A percentile compares a stretch with the other conserved stretches of the same genome.
Evolutionary conservation across 257 asterid species (phyloP).

Genomic region (Penstemon newberryi): DNA sequence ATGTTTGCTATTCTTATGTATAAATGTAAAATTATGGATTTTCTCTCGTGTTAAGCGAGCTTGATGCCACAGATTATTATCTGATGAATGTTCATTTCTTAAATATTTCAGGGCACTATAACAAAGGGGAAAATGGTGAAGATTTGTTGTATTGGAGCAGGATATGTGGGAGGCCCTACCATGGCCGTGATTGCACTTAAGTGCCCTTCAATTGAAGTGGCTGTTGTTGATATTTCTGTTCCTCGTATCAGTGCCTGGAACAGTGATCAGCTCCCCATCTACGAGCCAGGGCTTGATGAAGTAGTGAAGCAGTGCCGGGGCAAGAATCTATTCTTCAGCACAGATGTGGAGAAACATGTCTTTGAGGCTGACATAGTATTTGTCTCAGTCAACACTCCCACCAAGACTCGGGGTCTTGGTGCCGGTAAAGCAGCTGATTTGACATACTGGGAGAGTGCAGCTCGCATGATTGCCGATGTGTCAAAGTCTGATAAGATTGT

Average conservation of each 20-base stretch:
- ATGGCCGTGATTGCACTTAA: conserved; percentile 97
- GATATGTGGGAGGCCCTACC: conserved; percentile 96
- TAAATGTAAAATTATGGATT: background rate
- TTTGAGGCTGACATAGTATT: conserved; percentile 90
- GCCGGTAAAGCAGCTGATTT: conserved; percentile 98
- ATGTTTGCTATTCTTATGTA: conserved; percentile 3
- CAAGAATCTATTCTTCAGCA: conserved; percentile 92
- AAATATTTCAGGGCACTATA: conserved; percentile 33
- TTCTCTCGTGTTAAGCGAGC: conserved; percentile 3
- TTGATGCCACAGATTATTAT: background rate
- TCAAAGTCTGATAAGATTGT: conserved; percentile 91
- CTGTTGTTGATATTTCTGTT: conserved; percentile 82
- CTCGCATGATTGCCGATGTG: conserved; percentile 98
- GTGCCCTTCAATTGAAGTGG: conserved; percentile 81
- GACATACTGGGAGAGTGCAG: conserved; percentile 98
- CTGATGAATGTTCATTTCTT: conserved; percentile 8
- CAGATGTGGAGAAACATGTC: conserved; percentile 92
- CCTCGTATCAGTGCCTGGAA: conserved; percentile 92
- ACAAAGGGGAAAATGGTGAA: conserved; percentile 69
- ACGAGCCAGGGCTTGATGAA: conserved; percentile 98
- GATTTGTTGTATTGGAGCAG: conserved; percentile 98
- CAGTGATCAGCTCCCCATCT: conserved; percentile 88
- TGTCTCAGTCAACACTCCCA: conserved; percentile 95
- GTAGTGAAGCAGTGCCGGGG: conserved; percentile 96
- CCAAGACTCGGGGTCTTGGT: conserved; percentile 93